Evolutionary conservation across 495 filamentous ascomycete species (phyloP), one percentile per base, ranked within the genome.

Genomic region (Xylaria nigripes): DNA sequence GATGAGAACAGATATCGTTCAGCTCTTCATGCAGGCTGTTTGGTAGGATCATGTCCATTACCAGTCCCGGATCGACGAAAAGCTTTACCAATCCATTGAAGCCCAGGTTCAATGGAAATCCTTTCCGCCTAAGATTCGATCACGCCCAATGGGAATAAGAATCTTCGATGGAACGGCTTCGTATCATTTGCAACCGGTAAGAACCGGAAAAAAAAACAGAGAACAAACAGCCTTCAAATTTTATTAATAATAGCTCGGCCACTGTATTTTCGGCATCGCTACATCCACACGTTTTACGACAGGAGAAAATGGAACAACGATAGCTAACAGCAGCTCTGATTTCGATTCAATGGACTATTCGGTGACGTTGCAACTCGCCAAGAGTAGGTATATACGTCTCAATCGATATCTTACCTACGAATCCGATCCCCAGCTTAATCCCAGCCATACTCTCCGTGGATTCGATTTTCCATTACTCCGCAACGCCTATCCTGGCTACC

Each of bases 361-460:
- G 3, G 16, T 18, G 12, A 16, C 24, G 24, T 38, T 55, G 46
- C 36, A 55, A 38, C 13, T n/a, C 9, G 32, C 46, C 45, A 50
- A 45, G 53, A 45, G 21, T n/a, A n/a, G n/a, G n/a, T 7, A 49
- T 38, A 21, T 36, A 30, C 19, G 13, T 45, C 38, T 38, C 53
- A 49, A 49, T 55, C 46, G 32, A 45, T 45, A 21, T 30, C 22
- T 41, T 38, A 9, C 18, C 18, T 8, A 24, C 30, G 1, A n/a
- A 55, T 16, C 45, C 22, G 45, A 50, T 49, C 16, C 38, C 45
- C 46, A 46, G 44, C 46, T 55, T 50, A 50, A 55, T 55, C n/a
- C n/a, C n/a, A n/a, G 36, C 36, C 25, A 24, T 49, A 19, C 25
- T 18, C 34, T 21, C 41, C 15, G 30, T 54, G 32, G 32, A 18